phyloP scores from a whole-genome alignment of 2,329 filamentous ascomycete species.

The Mycosphaerelloides madeirae region DNA sequence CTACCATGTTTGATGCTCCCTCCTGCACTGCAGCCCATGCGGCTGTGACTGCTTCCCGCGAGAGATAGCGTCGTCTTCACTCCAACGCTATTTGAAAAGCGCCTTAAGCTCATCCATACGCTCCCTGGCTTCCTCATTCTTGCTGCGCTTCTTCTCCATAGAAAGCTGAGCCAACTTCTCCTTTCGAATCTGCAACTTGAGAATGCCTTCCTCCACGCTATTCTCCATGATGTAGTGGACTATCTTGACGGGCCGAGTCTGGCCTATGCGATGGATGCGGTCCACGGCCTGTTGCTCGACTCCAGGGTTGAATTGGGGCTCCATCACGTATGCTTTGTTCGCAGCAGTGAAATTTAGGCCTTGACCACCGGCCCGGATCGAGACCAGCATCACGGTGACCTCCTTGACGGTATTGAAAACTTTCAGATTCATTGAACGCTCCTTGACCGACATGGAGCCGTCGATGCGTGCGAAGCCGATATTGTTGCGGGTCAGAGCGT shows the following conservation, averaged over 20 bases:
- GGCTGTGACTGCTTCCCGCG: no score
- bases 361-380: constrained; percentile 85
- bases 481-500: constrained; percentile 63
- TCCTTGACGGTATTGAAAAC: constrained; percentile 67
- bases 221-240: constrained; percentile 82
- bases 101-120: constrained; percentile 57
- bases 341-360: constrained; percentile 86
- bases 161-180: constrained; percentile 82
- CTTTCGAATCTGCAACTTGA: constrained; percentile 86
- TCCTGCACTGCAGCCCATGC: no score
- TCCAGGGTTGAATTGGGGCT: constrained; percentile 94
- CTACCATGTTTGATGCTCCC: no score
- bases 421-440: constrained; percentile 71
- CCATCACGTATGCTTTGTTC: constrained; percentile 91
- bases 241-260: constrained; percentile 82
- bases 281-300: constrained; percentile 93
- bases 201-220: constrained; percentile 93
- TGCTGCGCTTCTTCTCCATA: constrained; percentile 59
- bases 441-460: constrained; percentile 74
- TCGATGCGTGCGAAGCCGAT: constrained; percentile 79
- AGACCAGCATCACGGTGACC: constrained; percentile 80
- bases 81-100: constrained; percentile 43
- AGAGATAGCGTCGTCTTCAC: not conserved
- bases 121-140: constrained; percentile 60
- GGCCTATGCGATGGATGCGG: constrained; percentile 84